Conservation (phyloP, 2,329 filamentous ascomycete genomes). For the Diaporthe sp. region DNA sequence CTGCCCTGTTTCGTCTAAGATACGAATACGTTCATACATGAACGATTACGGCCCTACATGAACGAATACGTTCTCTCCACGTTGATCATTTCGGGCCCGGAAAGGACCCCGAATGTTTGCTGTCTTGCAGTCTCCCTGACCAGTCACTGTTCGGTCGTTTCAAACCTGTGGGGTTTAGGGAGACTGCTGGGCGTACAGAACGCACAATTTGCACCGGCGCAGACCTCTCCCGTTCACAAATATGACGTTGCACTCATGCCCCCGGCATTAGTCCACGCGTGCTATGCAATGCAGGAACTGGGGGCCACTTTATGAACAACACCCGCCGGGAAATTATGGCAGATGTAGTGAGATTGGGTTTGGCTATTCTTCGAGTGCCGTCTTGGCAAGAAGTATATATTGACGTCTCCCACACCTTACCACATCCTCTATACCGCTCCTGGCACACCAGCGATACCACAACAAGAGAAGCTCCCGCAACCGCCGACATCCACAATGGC, state of each 20-base stretch:
- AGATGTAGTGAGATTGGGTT: neutral
- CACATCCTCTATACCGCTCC: neutral
- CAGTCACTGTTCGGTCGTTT: slow-evolving; percentile 4
- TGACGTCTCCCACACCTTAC: neutral
- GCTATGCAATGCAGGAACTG: neutral
- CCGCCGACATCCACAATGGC: slow-evolving; percentile 12
- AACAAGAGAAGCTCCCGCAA: slow-evolving; percentile 2
- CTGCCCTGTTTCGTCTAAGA: slow-evolving; percentile 14
- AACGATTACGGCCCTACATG: slow-evolving; percentile 27
- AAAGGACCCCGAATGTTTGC: slow-evolving; percentile 6
- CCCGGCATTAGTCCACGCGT: neutral
- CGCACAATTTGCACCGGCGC: slow-evolving; percentile 11
- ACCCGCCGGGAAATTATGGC: neutral
- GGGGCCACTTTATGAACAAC: neutral
- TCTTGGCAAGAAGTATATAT: slow-evolving; percentile 24
- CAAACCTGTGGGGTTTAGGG: neutral
- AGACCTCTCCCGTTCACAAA: slow-evolving; percentile 18
- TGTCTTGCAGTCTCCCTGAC: neutral
- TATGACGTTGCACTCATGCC: slow-evolving; percentile 28
- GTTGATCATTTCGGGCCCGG: neutral
- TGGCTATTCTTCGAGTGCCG: neutral
- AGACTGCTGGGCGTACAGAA: neutral
- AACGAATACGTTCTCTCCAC: slow-evolving; percentile 30
- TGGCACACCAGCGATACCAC: slow-evolving; percentile 3
- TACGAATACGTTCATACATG: slow-evolving; percentile 27